Base-by-base conservation (phyloP, 106 monocot species). In the Apostasia shenzhenica region DNA sequence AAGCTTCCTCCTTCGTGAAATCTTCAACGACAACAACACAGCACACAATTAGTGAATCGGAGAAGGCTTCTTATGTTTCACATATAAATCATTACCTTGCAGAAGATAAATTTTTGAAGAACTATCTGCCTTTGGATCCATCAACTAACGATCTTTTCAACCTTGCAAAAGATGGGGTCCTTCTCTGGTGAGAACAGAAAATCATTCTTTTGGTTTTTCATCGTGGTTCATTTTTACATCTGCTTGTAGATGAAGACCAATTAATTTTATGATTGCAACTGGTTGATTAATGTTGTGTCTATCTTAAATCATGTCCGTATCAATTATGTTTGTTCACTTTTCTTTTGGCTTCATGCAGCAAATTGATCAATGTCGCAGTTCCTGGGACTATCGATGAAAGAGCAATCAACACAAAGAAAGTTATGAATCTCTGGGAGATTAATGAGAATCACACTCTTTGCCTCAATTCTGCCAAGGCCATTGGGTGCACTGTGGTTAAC, bases 351-450 rank as follows among this genome's bases (percentile, higher is more conserved):
- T 71, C 45, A 26, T 66, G 59, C 61, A 94, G 94, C 79, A 94
- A 94, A 70, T 62, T 94, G 83, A 94, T 91, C 62, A 94, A 94
- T 83, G 85, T 94, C 67, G 94, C 90, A 45, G 94, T 94, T 14
- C 87, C 90, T 37, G 94, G 94, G 13, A 94, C 94, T 26, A 94
- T 94, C 81, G 94, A 94, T 73, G 94, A 90, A 79, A 81, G 94
- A 66, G 94, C 94, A 45, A 94, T 94, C 41, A 94, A 94, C 70
- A 94, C 82, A 54, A 94, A 94, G 67, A 48, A 71, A 47, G 80
- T 76, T 44, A 54, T 88, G 60, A 94, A 94, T 50, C 94, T 90
- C 63, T 94, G 94, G 94, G 94, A 94, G 73, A 87, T 87, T 67
- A 94, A 88, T 59, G 94, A 84, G 71, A 88, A 88, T 68, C 88